Percentiles rank a stretch among this genome's conserved stretches.
phyloP scores from a whole-genome alignment of 139 green algal species.

The Chlamydomonas sphaeroides region DNA sequence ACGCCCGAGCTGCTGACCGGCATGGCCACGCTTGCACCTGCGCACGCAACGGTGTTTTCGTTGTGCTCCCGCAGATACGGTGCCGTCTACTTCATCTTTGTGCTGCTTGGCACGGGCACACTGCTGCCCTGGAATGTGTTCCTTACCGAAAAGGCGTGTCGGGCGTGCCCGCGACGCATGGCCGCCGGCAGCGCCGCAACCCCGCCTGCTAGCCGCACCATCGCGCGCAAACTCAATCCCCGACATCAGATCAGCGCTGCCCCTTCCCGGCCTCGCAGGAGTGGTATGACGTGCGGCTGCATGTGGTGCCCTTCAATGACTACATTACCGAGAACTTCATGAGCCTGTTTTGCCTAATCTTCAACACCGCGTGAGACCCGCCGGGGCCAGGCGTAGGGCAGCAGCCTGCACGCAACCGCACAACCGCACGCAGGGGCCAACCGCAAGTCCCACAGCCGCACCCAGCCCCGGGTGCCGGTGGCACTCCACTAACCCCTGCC shows the following conservation, averaged over 20 bases:
- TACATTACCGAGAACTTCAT: constrained; percentile 64
- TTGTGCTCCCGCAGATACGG: constrained; percentile 41
- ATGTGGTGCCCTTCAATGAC: constrained; percentile 40
- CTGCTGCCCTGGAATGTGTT: constrained; percentile 62
- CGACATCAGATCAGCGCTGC: too few relatives aligned
- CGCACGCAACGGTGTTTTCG: background rate
- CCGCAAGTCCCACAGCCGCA: too few relatives aligned
- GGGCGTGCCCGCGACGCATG: too few relatives aligned
- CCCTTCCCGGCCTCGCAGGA: constrained; percentile 39
- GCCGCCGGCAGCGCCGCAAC: too few relatives aligned
- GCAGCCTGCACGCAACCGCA: too few relatives aligned
- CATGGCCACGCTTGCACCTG: background rate
- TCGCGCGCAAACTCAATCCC: too few relatives aligned
- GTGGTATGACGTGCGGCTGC: constrained; percentile 60
- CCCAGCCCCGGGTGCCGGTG: too few relatives aligned
- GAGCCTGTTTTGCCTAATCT: constrained; percentile 49
- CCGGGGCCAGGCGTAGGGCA: too few relatives aligned
- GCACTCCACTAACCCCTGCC: too few relatives aligned
- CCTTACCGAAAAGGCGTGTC: constrained; percentile 52
- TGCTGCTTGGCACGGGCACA: constrained; percentile 53
- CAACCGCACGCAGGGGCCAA: too few relatives aligned
- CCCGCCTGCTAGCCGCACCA: too few relatives aligned
- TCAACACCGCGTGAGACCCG: constrained; percentile 53
- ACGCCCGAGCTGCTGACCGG: too few relatives aligned
- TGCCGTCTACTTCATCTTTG: constrained; percentile 59